Evolutionary conservation across 768 basidiomycete species (phyloP).

Genomic region (Albatrellus ellisii): DNA sequence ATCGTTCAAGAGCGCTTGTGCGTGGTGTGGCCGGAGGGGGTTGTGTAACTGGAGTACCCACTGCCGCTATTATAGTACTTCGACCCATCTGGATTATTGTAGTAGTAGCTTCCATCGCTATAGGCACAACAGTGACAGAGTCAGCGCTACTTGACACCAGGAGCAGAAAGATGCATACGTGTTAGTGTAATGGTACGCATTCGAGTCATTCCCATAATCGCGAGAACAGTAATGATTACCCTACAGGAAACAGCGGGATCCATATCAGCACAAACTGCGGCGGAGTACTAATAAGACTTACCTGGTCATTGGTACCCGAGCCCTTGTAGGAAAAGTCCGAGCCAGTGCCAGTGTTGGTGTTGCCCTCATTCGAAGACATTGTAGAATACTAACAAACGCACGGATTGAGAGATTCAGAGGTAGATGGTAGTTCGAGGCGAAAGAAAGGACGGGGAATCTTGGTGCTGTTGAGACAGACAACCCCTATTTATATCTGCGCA

Average conservation of each 20-base stretch:
- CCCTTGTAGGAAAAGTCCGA: not conserved
- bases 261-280: not conserved
- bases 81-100: not conserved
- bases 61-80: not conserved
- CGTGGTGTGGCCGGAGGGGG: not conserved
- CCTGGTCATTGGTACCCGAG: constrained; percentile 1
- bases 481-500: too few species aligned
- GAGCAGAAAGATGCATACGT: not conserved
- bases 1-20: not conserved
- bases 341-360: not conserved
- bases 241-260: not conserved
- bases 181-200: constrained; percentile 2
- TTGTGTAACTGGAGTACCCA: not conserved
- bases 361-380: not conserved
- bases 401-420: not conserved
- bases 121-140: not conserved
- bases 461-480: too few species aligned
- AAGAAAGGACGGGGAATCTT: too few species aligned
- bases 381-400: not conserved
- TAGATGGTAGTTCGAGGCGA: not conserved
- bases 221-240: constrained; percentile 1
- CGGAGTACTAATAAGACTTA: not conserved
- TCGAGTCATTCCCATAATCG: not conserved
- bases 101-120: constrained; percentile 1
- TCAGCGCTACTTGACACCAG: not conserved